These are phyloP conservation scores for Yarrowia divulgata DNA, from an alignment of 805 yeast species.

Conservation along the genomic window DNA sequence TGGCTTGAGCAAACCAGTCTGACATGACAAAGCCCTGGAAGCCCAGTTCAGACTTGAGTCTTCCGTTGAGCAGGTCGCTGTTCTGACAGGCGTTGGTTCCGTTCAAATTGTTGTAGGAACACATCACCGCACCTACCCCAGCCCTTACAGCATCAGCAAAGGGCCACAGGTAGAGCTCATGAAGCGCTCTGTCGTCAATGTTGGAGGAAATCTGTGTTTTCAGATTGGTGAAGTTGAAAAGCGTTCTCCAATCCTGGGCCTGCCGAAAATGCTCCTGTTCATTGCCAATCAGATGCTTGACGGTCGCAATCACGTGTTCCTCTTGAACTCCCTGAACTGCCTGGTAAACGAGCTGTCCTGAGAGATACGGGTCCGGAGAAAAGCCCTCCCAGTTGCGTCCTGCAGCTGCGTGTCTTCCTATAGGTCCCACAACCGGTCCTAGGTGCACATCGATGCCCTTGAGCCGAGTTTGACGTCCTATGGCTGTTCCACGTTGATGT, in stretches of 20 bases:
- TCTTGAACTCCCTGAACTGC: conserved; percentile 64
- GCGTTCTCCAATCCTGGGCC: conserved; percentile 57
- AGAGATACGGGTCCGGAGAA: conserved; percentile 66
- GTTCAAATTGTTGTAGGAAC: conserved; percentile 65
- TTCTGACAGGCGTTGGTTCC: conserved; percentile 67
- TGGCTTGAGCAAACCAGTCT: conserved; percentile 68
- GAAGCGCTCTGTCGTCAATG: conserved; percentile 67
- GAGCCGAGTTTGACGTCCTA: conserved; percentile 61
- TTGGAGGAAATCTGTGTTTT: conserved; percentile 59
- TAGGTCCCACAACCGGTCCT: conserved; percentile 67
- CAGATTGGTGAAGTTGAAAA: conserved; percentile 44
- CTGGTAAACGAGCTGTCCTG: conserved; percentile 61
- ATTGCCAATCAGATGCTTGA: conserved; percentile 63
- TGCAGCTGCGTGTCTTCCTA: conserved; percentile 67
- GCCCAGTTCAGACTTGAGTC: conserved; percentile 66
- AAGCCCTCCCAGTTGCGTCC: conserved; percentile 73
- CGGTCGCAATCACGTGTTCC: conserved; percentile 65
- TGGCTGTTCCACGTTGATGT: conserved; percentile 61
- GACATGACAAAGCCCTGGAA: conserved; percentile 71
- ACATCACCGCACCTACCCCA: conserved; percentile 68
- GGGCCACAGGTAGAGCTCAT: conserved; percentile 70
- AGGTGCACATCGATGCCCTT: conserved; percentile 64
- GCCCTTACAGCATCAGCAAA: conserved; percentile 68
- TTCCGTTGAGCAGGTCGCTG: conserved; percentile 60
- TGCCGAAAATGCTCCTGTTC: conserved; percentile 70